Percentiles rank a stretch among this genome's conserved stretches.
Evolutionary conservation across 2,329 filamentous ascomycete genomes (phyloP).

Genomic region (Ophiostoma himal-ulmi): DNA sequence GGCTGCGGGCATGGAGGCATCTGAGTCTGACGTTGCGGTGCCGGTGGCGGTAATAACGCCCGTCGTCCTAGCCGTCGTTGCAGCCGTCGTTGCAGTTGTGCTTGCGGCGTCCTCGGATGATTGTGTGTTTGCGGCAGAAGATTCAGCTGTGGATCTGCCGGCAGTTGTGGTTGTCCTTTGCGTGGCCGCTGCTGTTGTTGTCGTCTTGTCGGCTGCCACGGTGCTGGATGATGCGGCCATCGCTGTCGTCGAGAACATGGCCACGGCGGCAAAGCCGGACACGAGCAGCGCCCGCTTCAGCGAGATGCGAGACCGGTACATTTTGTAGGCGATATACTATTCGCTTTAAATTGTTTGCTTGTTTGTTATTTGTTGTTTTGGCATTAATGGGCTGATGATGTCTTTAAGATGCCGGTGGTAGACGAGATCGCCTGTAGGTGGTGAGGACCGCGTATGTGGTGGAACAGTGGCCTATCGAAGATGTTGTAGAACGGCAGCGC

Average conservation of each 20-base stretch:
- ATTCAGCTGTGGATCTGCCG: conserved; percentile 17
- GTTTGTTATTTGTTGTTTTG: background rate
- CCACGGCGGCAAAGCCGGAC: conserved; percentile 29
- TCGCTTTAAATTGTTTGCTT: too few species aligned
- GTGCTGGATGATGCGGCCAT: conserved; percentile 28
- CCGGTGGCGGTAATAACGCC: conserved; percentile 16
- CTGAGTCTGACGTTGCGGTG: background rate
- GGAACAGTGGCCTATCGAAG: conserved; percentile 11
- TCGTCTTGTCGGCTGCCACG: conserved; percentile 18
- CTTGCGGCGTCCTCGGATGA: conserved; percentile 20
- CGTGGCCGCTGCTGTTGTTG: conserved; percentile 12
- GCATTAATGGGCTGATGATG: background rate
- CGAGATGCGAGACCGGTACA: conserved; percentile 31
- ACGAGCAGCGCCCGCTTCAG: conserved; percentile 34
- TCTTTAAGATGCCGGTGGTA: background rate
- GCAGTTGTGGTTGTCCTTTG: conserved; percentile 10
- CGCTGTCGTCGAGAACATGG: conserved; percentile 28
- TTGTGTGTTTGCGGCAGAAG: conserved; percentile 15
- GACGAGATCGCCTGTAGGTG: background rate
- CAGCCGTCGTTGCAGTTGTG: conserved; percentile 26
- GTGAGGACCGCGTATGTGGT: conserved; percentile 10
- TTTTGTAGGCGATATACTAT: conserved; percentile 18
- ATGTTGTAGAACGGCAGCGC: conserved; percentile 6
- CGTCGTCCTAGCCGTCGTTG: conserved; percentile 20
- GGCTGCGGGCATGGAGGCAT: conserved; percentile 25